phyloP scores from a whole-genome alignment of 345 rosid species.

The Moricandia moricandioides region DNA sequence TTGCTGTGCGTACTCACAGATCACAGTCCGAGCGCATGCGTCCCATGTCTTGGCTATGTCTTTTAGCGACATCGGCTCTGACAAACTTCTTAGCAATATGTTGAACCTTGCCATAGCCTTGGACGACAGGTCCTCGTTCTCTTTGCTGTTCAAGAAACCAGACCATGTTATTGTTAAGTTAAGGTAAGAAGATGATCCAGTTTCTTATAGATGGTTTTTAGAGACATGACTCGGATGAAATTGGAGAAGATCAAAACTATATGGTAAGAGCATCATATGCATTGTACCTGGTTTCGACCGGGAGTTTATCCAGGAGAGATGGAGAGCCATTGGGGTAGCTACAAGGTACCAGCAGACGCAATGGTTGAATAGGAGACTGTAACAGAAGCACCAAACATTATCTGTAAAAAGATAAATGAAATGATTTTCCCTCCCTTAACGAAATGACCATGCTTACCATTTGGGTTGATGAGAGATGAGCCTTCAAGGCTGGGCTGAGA shows the following conservation, averaged over 20 bases:
- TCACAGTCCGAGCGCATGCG: constrained; percentile 55
- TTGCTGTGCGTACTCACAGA: constrained; percentile 66
- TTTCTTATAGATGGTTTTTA: constrained; percentile 2
- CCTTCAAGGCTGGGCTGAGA: constrained; percentile 63
- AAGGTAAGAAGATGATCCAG: constrained; percentile 11
- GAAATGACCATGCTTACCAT: constrained; percentile 42
- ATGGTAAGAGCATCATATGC: not conserved
- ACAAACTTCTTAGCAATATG: constrained; percentile 56
- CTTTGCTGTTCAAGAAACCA: constrained; percentile 51
- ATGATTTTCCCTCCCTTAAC: not conserved
- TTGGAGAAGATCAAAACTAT: not conserved
- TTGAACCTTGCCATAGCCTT: constrained; percentile 69
- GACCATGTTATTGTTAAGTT: not conserved
- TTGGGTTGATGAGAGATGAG: constrained; percentile 63
- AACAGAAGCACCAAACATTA: constrained; percentile 9
- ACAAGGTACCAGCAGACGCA: constrained; percentile 69
- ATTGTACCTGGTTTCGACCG: constrained; percentile 67
- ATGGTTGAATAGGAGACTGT: constrained; percentile 80
- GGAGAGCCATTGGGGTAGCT: constrained; percentile 83
- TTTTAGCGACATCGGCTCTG: constrained; percentile 70
- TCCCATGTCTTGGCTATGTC: constrained; percentile 88
- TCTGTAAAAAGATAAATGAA: not conserved
- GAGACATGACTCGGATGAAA: not conserved
- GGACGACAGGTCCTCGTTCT: constrained; percentile 62
- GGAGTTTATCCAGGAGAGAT: constrained; percentile 67